Conservation (phyloP, 1,284 basidiomycete species). For the Malassezia dermatis region DNA sequence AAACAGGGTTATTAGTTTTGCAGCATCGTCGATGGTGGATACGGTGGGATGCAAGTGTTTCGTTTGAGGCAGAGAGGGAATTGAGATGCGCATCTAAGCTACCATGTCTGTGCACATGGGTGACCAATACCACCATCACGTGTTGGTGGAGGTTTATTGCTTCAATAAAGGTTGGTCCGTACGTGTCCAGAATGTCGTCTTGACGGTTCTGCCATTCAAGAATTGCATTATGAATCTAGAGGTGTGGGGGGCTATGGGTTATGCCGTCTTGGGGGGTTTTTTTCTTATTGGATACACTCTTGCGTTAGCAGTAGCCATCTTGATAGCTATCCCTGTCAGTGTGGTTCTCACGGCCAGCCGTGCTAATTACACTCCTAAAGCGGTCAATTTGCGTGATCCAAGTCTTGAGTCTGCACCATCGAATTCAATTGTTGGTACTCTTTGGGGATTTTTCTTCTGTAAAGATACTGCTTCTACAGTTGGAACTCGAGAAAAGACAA, state of each 20-base stretch:
- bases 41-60: constrained; percentile 17
- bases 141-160: not conserved
- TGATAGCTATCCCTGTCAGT: not conserved
- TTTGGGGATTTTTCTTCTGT: not conserved
- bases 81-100: constrained; percentile 36
- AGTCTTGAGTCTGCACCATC: not conserved
- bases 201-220: not conserved
- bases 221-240: not conserved
- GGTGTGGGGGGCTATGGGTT: no score
- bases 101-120: not conserved
- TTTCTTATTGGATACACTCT: not conserved
- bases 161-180: not conserved
- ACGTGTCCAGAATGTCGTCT: not conserved
- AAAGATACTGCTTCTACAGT: not conserved
- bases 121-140: not conserved
- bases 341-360: not conserved
- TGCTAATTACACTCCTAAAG: not conserved
- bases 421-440: not conserved
- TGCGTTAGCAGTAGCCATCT: not conserved
- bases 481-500: not conserved
- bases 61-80: constrained; percentile 37
- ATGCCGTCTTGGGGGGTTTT: not conserved
- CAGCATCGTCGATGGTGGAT: constrained; percentile 23
- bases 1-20: not conserved
- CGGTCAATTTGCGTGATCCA: not conserved